Conservation (phyloP, 148 eudicot species). For the Nepenthes mirabilis region DNA sequence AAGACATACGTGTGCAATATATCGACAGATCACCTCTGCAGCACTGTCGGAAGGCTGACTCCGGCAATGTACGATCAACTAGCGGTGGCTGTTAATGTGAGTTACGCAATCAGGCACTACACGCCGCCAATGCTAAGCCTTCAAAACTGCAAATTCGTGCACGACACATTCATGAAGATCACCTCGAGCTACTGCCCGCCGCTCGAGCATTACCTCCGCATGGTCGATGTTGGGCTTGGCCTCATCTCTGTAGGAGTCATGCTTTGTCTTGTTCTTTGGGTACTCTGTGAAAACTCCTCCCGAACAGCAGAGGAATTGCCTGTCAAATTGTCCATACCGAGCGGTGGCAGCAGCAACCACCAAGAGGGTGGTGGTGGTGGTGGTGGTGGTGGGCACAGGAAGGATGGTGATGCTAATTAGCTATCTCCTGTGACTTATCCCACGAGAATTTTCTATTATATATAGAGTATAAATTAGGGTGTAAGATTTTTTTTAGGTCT, state of each 20-base stretch:
- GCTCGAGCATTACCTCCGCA: slow-evolving; percentile 44
- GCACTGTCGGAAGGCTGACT: slow-evolving; percentile 62
- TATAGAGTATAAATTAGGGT: neutral
- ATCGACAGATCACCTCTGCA: slow-evolving; percentile 43
- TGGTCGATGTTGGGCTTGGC: slow-evolving; percentile 57
- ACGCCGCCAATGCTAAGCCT: slow-evolving; percentile 70
- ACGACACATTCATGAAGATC: slow-evolving; percentile 58
- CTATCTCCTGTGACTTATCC: slow-evolving; percentile 21
- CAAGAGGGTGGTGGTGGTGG: slow-evolving; percentile 2
- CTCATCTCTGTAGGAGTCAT: slow-evolving; percentile 77
- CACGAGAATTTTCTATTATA: slow-evolving; percentile 24
- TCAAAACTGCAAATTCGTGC: slow-evolving; percentile 76
- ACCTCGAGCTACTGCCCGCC: slow-evolving; percentile 57
- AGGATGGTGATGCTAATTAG: slow-evolving; percentile 12
- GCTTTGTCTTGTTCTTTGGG: slow-evolving; percentile 85
- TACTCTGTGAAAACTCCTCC: slow-evolving; percentile 65
- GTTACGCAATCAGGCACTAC: slow-evolving; percentile 65
- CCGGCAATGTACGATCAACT: slow-evolving; percentile 55
- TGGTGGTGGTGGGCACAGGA: neutral
- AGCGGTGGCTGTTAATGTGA: slow-evolving; percentile 57
- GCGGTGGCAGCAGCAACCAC: slow-evolving; percentile 13
- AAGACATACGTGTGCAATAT: slow-evolving; percentile 50
- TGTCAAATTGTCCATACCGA: slow-evolving; percentile 32
- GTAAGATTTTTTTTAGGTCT: neutral
- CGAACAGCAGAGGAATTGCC: slow-evolving; percentile 97